A percentile compares a stretch with the other conserved stretches of the same genome.
Evolutionary conservation across 768 basidiomycete genomes (phyloP).

Genomic region (Neoboletus brunneissimus): DNA sequence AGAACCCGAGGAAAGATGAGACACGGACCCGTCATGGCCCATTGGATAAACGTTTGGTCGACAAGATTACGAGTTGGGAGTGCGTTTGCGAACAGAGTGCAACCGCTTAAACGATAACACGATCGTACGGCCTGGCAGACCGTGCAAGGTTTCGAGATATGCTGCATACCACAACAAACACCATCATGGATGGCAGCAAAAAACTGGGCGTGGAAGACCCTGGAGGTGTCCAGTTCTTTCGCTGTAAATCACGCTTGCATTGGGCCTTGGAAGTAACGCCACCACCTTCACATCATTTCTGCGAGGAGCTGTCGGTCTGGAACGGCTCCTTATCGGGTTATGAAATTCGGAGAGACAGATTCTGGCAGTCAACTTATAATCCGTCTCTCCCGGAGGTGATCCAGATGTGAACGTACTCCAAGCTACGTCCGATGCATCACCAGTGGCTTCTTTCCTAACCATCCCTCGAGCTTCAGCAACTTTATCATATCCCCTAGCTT

Average conservation of each 20-base stretch:
- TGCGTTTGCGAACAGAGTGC: not conserved
- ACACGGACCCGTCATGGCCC: not conserved
- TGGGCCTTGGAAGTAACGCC: not conserved
- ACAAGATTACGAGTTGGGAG: not conserved
- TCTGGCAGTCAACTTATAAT: not conserved
- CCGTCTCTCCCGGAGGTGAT: not conserved
- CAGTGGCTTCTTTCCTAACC: not conserved
- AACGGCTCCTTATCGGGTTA: not conserved
- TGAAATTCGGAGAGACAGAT: not conserved
- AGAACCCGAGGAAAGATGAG: not conserved
- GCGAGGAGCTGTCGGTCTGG: too few species aligned
- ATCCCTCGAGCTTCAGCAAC: not conserved
- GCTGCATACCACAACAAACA: not conserved
- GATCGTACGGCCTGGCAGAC: not conserved
- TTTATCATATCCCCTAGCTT: not conserved
- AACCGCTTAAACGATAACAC: not conserved
- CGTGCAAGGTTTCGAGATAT: not conserved
- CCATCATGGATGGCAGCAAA: not conserved
- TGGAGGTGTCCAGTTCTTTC: not conserved
- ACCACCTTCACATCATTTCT: not conserved
- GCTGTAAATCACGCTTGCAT: not conserved
- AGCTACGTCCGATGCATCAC: not conserved
- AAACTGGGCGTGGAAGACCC: too few species aligned
- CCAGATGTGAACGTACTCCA: not conserved
- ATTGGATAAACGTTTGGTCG: not conserved